A percentile compares a stretch with the other conserved stretches of the same genome.
These are phyloP conservation scores for Arabidopsis hybrid DNA, from an alignment of 441 rosid genomes.

Conservation along the genomic window DNA sequence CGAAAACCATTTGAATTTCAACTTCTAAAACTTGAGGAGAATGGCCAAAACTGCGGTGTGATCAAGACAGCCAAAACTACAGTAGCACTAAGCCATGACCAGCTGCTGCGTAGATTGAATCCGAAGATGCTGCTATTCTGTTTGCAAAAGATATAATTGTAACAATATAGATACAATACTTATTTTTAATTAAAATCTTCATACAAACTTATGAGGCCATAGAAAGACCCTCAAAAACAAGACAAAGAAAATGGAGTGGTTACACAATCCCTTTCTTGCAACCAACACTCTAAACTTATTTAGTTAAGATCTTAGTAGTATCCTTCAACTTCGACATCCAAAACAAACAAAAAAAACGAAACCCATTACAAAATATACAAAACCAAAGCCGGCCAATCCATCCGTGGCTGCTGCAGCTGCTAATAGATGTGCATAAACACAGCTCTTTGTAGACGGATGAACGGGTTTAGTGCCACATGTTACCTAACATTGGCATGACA, in stretches of 20 bases:
- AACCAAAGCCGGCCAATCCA: slow-evolving; percentile 37
- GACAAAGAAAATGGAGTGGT: slow-evolving; percentile 5
- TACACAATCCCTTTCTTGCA: slow-evolving; percentile 17
- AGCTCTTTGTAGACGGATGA: slow-evolving; percentile 71
- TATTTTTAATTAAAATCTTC: slow-evolving; percentile 21
- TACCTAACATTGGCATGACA: slow-evolving; percentile 46
- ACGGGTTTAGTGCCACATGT: slow-evolving; percentile 40
- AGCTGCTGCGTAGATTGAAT: background rate
- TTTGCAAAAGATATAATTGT: background rate
- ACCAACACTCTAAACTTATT: slow-evolving; percentile 34
- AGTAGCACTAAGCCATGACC: background rate
- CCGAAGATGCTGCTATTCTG: background rate
- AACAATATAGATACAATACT: slow-evolving; percentile 2
- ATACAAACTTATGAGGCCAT: slow-evolving; percentile 33
- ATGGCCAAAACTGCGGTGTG: too few relatives aligned
- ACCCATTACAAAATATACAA: slow-evolving; percentile 35
- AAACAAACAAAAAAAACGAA: background rate
- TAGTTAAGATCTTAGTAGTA: slow-evolving; percentile 9
- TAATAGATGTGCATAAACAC: slow-evolving; percentile 58
- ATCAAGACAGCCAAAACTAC: too few relatives aligned
- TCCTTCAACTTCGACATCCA: slow-evolving; percentile 25
- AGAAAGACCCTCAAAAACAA: slow-evolving; percentile 25
- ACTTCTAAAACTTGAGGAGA: too few relatives aligned
- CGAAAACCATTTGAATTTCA: too few relatives aligned
- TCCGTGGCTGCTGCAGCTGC: slow-evolving; percentile 77